Conservation (phyloP, 2,329 filamentous ascomycete species). For the Calonectria naviculata region DNA sequence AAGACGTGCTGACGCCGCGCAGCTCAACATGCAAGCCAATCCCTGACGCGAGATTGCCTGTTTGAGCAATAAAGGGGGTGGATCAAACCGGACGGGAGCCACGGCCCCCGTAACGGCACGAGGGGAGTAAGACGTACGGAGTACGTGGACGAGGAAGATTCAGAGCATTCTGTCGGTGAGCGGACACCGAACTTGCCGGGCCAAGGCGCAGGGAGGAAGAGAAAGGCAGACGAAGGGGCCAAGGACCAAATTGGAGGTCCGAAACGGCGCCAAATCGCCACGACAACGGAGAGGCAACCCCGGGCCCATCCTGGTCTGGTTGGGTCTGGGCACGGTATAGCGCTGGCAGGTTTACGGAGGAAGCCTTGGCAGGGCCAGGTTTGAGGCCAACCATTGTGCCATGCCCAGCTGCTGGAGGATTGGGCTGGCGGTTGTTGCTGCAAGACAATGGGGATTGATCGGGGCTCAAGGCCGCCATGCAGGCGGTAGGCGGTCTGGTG, state of each 20-base stretch:
- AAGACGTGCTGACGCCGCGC: not conserved
- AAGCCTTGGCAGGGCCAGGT: not conserved
- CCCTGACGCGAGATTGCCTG: not conserved
- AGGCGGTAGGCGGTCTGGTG: not conserved
- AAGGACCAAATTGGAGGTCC: slow-evolving; percentile 16
- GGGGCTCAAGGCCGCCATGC: not conserved
- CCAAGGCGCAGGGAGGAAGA: not conserved
- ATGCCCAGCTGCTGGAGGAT: not conserved
- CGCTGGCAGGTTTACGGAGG: not conserved
- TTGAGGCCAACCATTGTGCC: not conserved
- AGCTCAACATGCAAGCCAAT: not conserved
- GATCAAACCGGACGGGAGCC: not conserved
- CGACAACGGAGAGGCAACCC: slow-evolving; percentile 34
- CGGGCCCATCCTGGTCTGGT: slow-evolving; percentile 1
- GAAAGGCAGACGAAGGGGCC: slow-evolving; percentile 10
- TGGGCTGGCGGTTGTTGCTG: not conserved
- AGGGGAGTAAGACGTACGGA: not conserved
- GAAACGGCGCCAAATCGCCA: slow-evolving; percentile 42
- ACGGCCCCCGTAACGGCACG: not conserved
- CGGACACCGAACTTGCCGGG: slow-evolving; percentile 2
- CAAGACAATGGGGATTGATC: not conserved
- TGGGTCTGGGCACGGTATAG: slow-evolving; percentile 1
- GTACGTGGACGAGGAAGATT: not conserved
- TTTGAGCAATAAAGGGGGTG: not conserved
- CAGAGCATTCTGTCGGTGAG: not conserved